Conservation (phyloP, 108 stramenopile species). For the Licmophora abbreviata region DNA sequence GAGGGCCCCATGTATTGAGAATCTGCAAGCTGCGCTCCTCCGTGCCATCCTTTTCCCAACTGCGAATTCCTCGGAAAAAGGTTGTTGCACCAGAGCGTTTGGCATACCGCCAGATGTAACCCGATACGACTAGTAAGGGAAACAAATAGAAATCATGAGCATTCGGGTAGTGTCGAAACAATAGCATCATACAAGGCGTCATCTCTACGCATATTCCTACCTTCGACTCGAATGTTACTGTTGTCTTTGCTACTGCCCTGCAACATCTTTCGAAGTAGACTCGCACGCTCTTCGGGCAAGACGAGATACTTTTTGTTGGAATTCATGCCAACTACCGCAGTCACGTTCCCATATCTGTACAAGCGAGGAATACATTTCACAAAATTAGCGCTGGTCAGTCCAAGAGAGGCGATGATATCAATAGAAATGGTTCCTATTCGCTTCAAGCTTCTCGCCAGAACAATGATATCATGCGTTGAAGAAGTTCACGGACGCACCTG, state of each 20-base stretch:
- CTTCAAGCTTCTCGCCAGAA: too few relatives aligned
- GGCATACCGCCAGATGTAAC: slow-evolving; percentile 82
- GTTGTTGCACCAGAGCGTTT: slow-evolving; percentile 37
- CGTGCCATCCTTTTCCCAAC: slow-evolving; percentile 71
- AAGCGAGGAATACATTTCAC: not conserved
- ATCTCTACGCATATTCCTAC: too few relatives aligned
- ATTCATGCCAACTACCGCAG: slow-evolving; percentile 74
- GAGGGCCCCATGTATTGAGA: slow-evolving; percentile 56
- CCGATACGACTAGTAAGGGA: slow-evolving; percentile 56
- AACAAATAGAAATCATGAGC: too few relatives aligned
- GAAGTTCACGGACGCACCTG: slow-evolving; percentile 27
- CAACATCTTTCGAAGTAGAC: slow-evolving; percentile 46
- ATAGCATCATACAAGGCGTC: too few relatives aligned
- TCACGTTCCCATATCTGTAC: slow-evolving; percentile 53
- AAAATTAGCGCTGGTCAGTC: not conserved
- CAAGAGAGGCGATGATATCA: not conserved
- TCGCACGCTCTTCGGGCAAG: slow-evolving; percentile 50
- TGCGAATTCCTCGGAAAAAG: slow-evolving; percentile 79
- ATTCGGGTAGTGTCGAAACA: too few relatives aligned
- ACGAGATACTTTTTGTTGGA: slow-evolving; percentile 72
- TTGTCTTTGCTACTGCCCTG: not conserved
- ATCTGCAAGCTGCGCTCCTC: slow-evolving; percentile 68
- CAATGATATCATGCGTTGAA: too few relatives aligned
- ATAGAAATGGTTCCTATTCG: too few relatives aligned
- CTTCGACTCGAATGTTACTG: slow-evolving; percentile 53